Conservation (phyloP, 2,329 filamentous ascomycete species). For the Sclerotinia subarctica region DNA sequence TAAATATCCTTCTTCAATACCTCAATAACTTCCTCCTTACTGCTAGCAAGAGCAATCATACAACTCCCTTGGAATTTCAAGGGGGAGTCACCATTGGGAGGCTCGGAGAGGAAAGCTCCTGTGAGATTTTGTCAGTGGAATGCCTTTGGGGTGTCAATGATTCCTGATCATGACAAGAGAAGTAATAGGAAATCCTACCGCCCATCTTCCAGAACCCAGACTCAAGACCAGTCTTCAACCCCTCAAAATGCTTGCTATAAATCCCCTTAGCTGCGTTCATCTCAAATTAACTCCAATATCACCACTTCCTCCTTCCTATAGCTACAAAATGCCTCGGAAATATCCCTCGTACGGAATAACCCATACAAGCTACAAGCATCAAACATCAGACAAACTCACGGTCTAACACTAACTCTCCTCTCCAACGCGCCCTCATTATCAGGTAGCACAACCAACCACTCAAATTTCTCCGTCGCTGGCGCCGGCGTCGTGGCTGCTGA, state of each 20-base stretch:
- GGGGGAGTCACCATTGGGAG: conserved; percentile 59
- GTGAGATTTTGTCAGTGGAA: background rate
- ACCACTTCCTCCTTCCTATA: background rate
- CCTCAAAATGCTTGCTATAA: conserved; percentile 38
- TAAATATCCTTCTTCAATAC: conserved; percentile 72
- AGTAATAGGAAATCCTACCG: conserved; percentile 27
- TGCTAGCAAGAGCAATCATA: conserved; percentile 61
- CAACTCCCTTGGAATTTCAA: conserved; percentile 60
- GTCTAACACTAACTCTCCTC: conserved; percentile 60
- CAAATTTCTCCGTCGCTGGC: conserved; percentile 46
- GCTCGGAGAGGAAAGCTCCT: conserved; percentile 66
- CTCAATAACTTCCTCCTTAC: conserved; percentile 66
- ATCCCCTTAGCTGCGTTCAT: background rate
- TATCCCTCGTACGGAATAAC: background rate
- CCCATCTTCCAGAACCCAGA: conserved; percentile 61
- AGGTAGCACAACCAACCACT: conserved; percentile 68
- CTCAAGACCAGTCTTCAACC: conserved; percentile 50
- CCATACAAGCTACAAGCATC: background rate
- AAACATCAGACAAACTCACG: conserved; percentile 44
- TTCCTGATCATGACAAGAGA: too few relatives aligned
- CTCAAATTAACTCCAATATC: background rate
- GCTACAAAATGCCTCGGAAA: background rate
- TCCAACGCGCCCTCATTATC: conserved; percentile 59
- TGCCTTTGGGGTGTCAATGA: too few relatives aligned
- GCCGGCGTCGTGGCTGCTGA: conserved; percentile 14